Conservation (phyloP, 352 stramenopile genomes). For the Phytophthora cajani region DNA sequence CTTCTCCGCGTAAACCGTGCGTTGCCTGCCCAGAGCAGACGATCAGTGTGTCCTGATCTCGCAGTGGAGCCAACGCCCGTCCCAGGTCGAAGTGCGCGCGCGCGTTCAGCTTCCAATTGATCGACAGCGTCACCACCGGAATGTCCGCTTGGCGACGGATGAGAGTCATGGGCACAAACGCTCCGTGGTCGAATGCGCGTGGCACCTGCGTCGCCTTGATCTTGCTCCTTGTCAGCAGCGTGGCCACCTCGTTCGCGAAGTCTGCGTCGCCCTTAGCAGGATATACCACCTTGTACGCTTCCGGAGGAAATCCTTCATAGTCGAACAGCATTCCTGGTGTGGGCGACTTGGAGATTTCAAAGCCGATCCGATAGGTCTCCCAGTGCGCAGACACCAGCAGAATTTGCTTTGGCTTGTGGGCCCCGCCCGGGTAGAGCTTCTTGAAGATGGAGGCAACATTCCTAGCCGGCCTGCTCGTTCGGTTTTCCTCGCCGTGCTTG, state of each 20-base stretch:
- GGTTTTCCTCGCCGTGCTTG: constrained; percentile 46
- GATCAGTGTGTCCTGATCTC: constrained; percentile 82
- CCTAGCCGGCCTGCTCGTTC: constrained; percentile 41
- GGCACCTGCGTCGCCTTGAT: constrained; percentile 55
- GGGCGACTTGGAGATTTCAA: constrained; percentile 66
- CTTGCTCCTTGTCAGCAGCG: constrained; percentile 58
- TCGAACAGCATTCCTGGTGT: constrained; percentile 82
- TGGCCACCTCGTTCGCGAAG: constrained; percentile 72
- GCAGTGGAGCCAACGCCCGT: constrained; percentile 60
- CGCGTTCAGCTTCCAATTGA: constrained; percentile 26
- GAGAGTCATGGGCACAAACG: constrained; percentile 80
- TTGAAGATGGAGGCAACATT: constrained; percentile 60
- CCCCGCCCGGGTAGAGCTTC: constrained; percentile 48
- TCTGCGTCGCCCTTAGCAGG: constrained; percentile 63
- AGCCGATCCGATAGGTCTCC: constrained; percentile 61
- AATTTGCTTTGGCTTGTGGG: constrained; percentile 59
- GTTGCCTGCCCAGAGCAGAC: constrained; percentile 80
- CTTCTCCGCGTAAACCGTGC: constrained; percentile 30
- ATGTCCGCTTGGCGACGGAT: constrained; percentile 4
- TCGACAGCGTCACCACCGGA: constrained; percentile 2
- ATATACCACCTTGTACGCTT: constrained; percentile 88
- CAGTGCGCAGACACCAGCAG: constrained; percentile 90
- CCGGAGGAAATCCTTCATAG: constrained; percentile 86
- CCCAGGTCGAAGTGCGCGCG: constrained; percentile 73
- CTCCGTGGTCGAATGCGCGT: constrained; percentile 88